Evolutionary conservation across 495 filamentous ascomycete species (phyloP).

Genomic region (Lasiosphaeria hispida): DNA sequence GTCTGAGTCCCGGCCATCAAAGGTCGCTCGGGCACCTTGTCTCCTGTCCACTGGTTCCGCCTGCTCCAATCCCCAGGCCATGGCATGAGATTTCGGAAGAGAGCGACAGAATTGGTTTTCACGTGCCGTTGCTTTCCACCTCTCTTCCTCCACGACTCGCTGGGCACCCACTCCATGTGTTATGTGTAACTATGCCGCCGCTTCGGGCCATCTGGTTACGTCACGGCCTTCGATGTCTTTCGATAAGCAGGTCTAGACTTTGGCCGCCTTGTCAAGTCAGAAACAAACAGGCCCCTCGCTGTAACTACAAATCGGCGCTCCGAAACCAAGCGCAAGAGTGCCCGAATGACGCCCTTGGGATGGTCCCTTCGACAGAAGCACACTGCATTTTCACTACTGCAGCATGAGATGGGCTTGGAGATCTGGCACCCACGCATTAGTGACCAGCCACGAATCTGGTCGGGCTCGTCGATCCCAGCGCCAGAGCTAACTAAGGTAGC

Average conservation of each 20-base stretch:
- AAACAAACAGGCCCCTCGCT: too few species aligned
- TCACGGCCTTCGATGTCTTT: too few species aligned
- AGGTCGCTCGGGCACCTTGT: neutral
- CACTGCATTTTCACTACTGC: conserved; percentile 9
- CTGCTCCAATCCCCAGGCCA: too few species aligned
- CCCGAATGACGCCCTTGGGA: neutral
- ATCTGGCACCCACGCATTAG: conserved; percentile 15
- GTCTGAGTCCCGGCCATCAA: neutral
- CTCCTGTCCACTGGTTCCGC: neutral
- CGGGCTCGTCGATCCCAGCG: conserved; percentile 8
- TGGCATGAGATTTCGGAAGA: too few species aligned
- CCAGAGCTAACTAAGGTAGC: neutral
- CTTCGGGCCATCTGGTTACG: too few species aligned
- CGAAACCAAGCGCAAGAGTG: neutral
- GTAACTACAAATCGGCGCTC: neutral
- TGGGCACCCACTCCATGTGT: too few species aligned
- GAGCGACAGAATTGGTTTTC: too few species aligned
- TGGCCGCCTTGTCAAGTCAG: too few species aligned
- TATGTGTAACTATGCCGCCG: too few species aligned
- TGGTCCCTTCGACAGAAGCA: neutral
- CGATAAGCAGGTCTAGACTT: too few species aligned
- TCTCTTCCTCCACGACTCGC: too few species aligned
- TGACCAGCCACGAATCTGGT: conserved; percentile 11
- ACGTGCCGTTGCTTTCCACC: too few species aligned
- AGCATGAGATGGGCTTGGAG: conserved; percentile 1